Conservation (phyloP, 768 basidiomycete species). For the Boletus subparvulus region DNA sequence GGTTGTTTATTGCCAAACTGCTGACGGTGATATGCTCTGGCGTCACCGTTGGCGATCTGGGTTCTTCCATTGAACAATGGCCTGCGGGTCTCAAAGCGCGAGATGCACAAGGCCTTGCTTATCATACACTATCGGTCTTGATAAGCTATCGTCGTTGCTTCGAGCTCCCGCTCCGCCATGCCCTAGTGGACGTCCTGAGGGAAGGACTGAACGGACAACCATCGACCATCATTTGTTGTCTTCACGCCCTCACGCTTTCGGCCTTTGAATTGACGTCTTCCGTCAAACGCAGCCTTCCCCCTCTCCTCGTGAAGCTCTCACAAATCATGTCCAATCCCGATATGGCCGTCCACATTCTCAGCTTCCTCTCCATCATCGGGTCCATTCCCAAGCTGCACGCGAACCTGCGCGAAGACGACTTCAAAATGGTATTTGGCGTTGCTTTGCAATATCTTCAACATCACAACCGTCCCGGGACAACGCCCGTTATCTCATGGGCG, state of each 20-base stretch:
- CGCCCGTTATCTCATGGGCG: conserved; percentile 73
- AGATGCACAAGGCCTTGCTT: conserved; percentile 86
- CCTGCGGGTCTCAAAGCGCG: conserved; percentile 62
- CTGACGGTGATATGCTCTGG: conserved; percentile 66
- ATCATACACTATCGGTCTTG: conserved; percentile 83
- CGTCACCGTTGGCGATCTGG: conserved; percentile 59
- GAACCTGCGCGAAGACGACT: conserved; percentile 90
- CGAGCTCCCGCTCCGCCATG: conserved; percentile 60
- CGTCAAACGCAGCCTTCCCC: conserved; percentile 74
- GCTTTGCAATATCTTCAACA: conserved; percentile 91
- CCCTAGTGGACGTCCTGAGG: conserved; percentile 72
- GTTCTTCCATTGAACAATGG: conserved; percentile 55
- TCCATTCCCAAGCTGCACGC: conserved; percentile 76
- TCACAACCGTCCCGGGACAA: conserved; percentile 67
- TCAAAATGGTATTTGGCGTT: conserved; percentile 91
- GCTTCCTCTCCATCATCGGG: conserved; percentile 84
- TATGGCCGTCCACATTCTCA: conserved; percentile 95
- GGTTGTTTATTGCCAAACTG: conserved; percentile 59
- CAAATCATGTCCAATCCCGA: conserved; percentile 93
- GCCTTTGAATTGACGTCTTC: conserved; percentile 85
- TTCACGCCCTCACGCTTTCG: conserved; percentile 85
- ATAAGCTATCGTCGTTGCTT: conserved; percentile 85
- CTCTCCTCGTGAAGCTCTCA: conserved; percentile 82
- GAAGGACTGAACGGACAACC: conserved; percentile 67
- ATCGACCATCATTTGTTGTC: conserved; percentile 81